Conservation (phyloP, 805 yeast genomes). For the Ogataea wickerhamii region DNA sequence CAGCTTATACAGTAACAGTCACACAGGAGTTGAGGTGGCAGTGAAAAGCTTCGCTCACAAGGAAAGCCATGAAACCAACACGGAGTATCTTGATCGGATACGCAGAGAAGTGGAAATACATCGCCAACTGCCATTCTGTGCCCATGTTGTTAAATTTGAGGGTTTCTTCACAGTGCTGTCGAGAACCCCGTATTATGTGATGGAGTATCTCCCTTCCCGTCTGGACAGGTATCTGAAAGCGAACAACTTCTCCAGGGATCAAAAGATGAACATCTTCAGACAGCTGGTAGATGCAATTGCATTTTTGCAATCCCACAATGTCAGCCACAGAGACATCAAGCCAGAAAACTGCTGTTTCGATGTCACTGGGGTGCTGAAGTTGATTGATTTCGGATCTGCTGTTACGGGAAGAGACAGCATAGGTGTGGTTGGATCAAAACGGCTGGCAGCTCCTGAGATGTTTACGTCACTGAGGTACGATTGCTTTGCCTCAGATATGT, state of each 20-base stretch:
- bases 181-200: conserved; percentile 25
- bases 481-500: conserved; percentile 41
- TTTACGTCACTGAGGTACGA: conserved; percentile 35
- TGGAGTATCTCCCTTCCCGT: conserved; percentile 37
- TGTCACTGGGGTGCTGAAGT: conserved; percentile 32
- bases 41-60: conserved; percentile 42
- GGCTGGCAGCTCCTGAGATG: conserved; percentile 48
- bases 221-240: conserved; percentile 5
- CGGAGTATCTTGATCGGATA: conserved; percentile 39
- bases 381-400: conserved; percentile 53
- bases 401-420: conserved; percentile 18
- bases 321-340: conserved; percentile 52
- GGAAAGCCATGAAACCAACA: conserved; percentile 38
- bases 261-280: conserved; percentile 35
- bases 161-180: conserved; percentile 29
- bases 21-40: conserved; percentile 29
- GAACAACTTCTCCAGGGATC: conserved; percentile 6
- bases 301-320: conserved; percentile 34
- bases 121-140: conserved; percentile 24
- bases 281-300: conserved; percentile 39
- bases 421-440: conserved; percentile 48
- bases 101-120: conserved; percentile 37
- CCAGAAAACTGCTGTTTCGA: conserved; percentile 42
- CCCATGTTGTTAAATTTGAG: conserved; percentile 34
- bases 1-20: conserved; percentile 6